Base-by-base conservation (phyloP, 768 basidiomycete species). In the Floccularia luteovirens region DNA sequence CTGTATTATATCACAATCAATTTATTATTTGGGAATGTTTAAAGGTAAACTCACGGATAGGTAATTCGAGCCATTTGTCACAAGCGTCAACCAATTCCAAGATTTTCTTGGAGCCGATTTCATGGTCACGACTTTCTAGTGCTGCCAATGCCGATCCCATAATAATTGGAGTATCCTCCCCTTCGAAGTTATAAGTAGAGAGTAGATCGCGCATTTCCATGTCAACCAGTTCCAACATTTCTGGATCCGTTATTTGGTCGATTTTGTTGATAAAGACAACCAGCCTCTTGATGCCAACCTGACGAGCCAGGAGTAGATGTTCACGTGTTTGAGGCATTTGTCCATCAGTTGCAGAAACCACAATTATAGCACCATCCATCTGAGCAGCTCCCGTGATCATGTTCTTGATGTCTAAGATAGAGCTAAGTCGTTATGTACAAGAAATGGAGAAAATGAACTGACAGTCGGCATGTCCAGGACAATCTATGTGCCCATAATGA, bases 181-280 rank as follows among this genome's bases (percentile, higher is more conserved):
- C 96, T 52, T 99, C 96, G 48, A 87, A 99, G 53, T 90, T 88
- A 69, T 97, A 98, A 11, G 79, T 80, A 3, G 79, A 66, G 17
- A 99, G 75, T 8, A 99, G 74, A 57, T 99, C 96, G 44, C 96
- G 83, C 82, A 99, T 99, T 75, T 99, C 96, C 93, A 99, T 98
- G 52, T 99, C 96, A 45, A 99, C 96, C 44, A 99, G 84, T 69
- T 96, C 91, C 42, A 98, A 70, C 92, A 99, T 97, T 73, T 99
- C 96, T 4, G 84, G 79, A 74, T 99, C 96, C 45, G 84, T 78
- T 43, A 98, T 87, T 70, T 84, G 79, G 67, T 99, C 96, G 45
- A 99, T 82, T 67, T 99, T 99, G 85, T 99, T 99, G 64, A 99
- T 92, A 73, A 96, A 99, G 49, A 99, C 96, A 43, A 98, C 91